Evolutionary conservation across 495 filamentous ascomycete species (phyloP), one percentile per base, ranked within the genome.

Genomic region (Tuber brumale): DNA sequence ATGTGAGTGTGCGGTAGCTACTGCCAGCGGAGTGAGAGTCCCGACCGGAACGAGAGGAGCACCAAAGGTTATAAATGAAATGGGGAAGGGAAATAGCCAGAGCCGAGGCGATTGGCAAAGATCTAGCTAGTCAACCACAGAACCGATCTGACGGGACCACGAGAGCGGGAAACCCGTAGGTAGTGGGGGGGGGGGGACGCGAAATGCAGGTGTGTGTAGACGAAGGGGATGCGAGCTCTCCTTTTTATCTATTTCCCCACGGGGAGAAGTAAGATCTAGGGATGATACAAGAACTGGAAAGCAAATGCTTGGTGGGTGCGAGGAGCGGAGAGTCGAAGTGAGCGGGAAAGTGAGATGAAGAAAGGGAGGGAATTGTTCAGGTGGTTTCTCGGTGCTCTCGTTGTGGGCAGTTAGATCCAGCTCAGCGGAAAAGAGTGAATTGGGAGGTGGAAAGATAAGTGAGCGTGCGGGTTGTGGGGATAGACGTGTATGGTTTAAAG

Each of bases 271-370:
- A 66, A n/a, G 1, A 66, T 66, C 57, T 6, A 12, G 2, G 57
- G 57, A 66, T 31, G 57, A 66, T 66, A n/a, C 57, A 31, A 66
- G 27, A n/a, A 66, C 57, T 10, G 57, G 57, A 7, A 66, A 66
- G 5, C n/a, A 76, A 76, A 37, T 27, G 45, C 45, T 57, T 51
- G 46, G 31, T 75, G 44, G 41, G 75, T 75, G 70, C 75, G 70
- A 72, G 71, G 70, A 42, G 66, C 35, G 10, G 39, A 27, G 48
- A 42, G 45, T 70, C n/a, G 27, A n/a, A 72, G 46, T 35, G 19
- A 77, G 73, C 41, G 69, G 46, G 66, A 72, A 69, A 45, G 37
- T 23, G 57, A 39, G 48, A 45, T 69, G 3, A 70, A 71, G 35
- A 57, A 45, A 41, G 72, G 57, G n/a, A 48, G 44, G 69, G 46